Base-by-base conservation (phyloP, 352 stramenopile genomes). In the Thalassiosira mediterranea region DNA sequence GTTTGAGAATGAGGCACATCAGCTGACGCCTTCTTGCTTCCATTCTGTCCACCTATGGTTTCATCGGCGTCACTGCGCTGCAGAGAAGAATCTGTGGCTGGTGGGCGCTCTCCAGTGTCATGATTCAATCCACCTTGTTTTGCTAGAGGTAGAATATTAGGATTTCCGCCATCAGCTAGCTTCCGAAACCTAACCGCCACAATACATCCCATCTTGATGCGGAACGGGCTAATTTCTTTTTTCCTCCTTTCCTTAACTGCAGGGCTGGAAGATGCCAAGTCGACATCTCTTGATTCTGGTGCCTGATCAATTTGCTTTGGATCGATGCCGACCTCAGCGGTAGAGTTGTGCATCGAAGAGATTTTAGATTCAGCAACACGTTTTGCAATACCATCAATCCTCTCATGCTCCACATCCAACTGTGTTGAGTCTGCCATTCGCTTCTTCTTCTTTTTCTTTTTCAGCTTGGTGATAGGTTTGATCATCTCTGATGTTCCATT, bases 121-220 rank as follows among this genome's bases (percentile, higher is more conserved):
- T 10, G 28, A 53, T 73, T 73, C 32, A 59, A 61, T 49, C 66
- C 66, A 0, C 57, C 61, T 58, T 73, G 47, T 65, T 66, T 68
- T 21, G 37, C 29, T 34, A 79, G 62, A 34, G 40, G 31, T 37
- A 68, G n/a, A 34, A 79, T 49, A 21, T 60, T n/a, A 28, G 57
- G 17, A 64, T 80, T 83, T 51, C 68, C 75, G 51, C 75, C 68
- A 65, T 76, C 57, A 4, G 58, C 46, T 34, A 83, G 57, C 26
- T 65, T 60, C 48, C 48, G 56, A 65, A 82, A 86, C 60, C 83
- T 63, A 5, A 90, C 49, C 10, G 79, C 77, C 26, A 90, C 85
- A 21, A 91, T 51, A 72, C 68, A 88, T 26, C 85, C 85, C n/a
- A 79, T 53, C 69, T 87, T 87, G 53, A 90, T 68, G 13, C 85